Base-by-base conservation (phyloP, 345 rosid species). In the Melaleuca quinquenervia region DNA sequence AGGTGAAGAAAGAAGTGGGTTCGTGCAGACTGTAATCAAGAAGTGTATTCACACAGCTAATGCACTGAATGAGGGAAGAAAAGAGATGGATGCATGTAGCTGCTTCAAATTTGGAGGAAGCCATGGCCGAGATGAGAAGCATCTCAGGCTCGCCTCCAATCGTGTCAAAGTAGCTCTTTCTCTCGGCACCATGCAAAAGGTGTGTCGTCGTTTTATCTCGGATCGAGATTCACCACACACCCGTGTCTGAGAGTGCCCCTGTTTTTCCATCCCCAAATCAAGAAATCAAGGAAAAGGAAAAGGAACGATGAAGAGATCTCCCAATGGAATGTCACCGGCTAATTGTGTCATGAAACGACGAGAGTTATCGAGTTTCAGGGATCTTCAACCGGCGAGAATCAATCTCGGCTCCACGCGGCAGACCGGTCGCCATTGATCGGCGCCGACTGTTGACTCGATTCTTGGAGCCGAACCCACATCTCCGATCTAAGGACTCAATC, bases 381-480 rank as follows among this genome's bases (percentile, higher is more conserved):
- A 85, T 89, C 80, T 83, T 87, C 86, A 3, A 70, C 82, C 58
- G 50, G 88, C 84, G 70, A 51, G 16, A 56, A 44, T 82, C 56
- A 36, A 36, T 90, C 6, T 90, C 27, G 91, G 87, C 89, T 88
- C 89, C 89, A 88, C 84, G 91, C 87, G 88, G 88, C 91, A 87
- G 90, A 85, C 87, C 75, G 88, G 85, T 78, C 88, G 56, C 89
- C 86, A 87, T 83, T 48, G 50, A 41, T 9, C 50, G 89, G 90
- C 84, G 56, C 88, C 85, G 52, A 82, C 89, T 87, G 90, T 74
- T 86, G 89, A 88, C 90, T 87, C 89, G 22, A 32, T 64, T 85
- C 41, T 62, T 82, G 64, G 87, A 87, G 90, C 89, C 90, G 11
- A 21, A 70, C 14, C 48, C 1, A 41, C 24, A 70, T 20, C 48